A percentile compares a stretch with the other conserved stretches of the same genome.
phyloP scores from a whole-genome alignment of 129 eudicot species.

The Scalesia atractyloides region DNA sequence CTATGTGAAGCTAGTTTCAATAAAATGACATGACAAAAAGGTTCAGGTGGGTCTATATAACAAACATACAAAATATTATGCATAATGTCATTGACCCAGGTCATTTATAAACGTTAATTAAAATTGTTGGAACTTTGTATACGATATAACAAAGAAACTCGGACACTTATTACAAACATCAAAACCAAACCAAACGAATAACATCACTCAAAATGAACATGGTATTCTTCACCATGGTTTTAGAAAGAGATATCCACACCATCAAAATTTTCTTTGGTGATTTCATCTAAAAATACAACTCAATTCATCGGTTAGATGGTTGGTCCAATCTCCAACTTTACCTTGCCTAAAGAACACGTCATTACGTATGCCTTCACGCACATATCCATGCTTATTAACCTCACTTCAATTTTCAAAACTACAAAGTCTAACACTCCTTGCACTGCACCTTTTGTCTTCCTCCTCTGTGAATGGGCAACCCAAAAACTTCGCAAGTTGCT shows the following conservation, averaged over 20 bases:
- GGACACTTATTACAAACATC: no score
- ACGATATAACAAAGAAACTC: no score
- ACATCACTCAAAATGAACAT: no score
- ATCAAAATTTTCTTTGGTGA: slow-evolving; percentile 28
- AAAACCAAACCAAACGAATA: no score
- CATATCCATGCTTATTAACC: slow-evolving; percentile 18
- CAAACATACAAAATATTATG: no score
- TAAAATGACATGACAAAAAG: no score
- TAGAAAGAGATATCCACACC: slow-evolving; percentile 8
- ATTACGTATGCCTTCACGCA: slow-evolving; percentile 16
- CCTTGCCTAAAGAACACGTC: slow-evolving; percentile 30
- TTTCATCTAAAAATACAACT: slow-evolving; percentile 25
- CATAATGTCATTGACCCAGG: no score
- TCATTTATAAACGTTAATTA: no score
- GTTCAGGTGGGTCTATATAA: no score
- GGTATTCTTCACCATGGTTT: no score
- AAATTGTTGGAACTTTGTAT: no score
- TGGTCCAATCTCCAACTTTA: slow-evolving; percentile 31
- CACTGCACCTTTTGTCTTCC: slow-evolving; percentile 11
- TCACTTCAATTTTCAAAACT: slow-evolving; percentile 21
- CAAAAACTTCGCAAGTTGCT: slow-evolving; percentile 44
- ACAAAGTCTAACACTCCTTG: slow-evolving; percentile 12
- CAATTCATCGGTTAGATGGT: slow-evolving; percentile 26
- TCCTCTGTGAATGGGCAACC: slow-evolving; percentile 29
- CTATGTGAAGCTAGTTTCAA: no score